These are phyloP conservation scores for Durotheca rogersii DNA, from an alignment of 495 filamentous ascomycete genomes.

Conservation along the genomic window DNA sequence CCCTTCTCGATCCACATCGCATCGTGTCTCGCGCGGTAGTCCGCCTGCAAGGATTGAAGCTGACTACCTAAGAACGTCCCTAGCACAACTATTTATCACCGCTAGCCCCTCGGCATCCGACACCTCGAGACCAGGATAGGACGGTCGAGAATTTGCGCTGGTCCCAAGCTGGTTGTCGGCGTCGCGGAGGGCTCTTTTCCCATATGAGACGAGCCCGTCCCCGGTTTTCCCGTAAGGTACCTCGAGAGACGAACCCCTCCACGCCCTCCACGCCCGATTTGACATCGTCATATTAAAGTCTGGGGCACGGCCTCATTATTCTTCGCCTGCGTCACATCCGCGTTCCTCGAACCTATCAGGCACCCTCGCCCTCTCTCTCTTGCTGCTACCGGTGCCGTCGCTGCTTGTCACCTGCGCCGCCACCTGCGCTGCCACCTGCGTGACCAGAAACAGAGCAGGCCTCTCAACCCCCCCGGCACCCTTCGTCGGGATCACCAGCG, in stretches of 20 bases:
- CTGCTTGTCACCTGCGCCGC: not conserved
- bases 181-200: no score
- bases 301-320: conserved; percentile 24
- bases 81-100: conserved; percentile 20
- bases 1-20: no score
- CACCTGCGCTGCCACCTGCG: conserved; percentile 3
- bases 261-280: conserved; percentile 22
- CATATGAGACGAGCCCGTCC: conserved; percentile 9
- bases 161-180: conserved; percentile 9
- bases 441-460: not conserved
- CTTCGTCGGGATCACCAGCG: conserved; percentile 25
- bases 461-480: no score
- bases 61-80: not conserved
- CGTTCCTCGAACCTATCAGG: conserved; percentile 16
- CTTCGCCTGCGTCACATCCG: conserved; percentile 24
- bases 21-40: conserved; percentile 6
- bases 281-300: conserved; percentile 30
- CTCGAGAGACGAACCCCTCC: conserved; percentile 21
- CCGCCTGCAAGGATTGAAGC: no score
- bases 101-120: conserved; percentile 24
- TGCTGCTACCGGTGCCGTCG: no score
- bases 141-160: conserved; percentile 8
- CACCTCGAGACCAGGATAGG: no score
- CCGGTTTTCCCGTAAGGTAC: conserved; percentile 34
- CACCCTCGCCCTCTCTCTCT: not conserved